A percentile compares a stretch with the other conserved stretches of the same genome.
Evolutionary conservation across 352 stramenopile genomes (phyloP).

Genomic region (Phytopythium montanum): DNA sequence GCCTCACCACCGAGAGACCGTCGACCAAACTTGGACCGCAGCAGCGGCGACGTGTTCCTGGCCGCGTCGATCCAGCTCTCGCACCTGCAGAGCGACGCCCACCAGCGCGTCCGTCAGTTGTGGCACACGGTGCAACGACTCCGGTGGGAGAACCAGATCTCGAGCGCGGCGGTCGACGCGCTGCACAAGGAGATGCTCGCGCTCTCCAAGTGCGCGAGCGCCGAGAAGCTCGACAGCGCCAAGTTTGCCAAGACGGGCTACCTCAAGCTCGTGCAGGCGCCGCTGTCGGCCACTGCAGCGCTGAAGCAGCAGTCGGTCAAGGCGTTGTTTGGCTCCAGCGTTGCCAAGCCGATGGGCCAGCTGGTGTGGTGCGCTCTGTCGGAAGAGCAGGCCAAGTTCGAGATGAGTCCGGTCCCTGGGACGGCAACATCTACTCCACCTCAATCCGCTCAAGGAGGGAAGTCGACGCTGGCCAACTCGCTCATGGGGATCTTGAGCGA

Average conservation of each 20-base stretch:
- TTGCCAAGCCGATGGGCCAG: constrained; percentile 15
- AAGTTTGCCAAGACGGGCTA: constrained; percentile 42
- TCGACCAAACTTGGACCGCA: neutral
- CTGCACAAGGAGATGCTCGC: constrained; percentile 51
- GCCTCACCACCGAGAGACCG: neutral
- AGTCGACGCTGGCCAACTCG: constrained; percentile 44
- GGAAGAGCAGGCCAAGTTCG: constrained; percentile 53
- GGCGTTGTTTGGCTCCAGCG: constrained; percentile 23
- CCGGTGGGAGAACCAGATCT: constrained; percentile 43
- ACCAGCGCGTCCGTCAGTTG: constrained; percentile 52
- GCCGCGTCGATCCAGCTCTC: constrained; percentile 62
- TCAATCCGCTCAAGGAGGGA: constrained; percentile 13
- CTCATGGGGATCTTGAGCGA: constrained; percentile 56
- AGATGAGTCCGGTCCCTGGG: constrained; percentile 32
- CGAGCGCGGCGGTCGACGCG: constrained; percentile 40
- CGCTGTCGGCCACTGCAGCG: constrained; percentile 15
- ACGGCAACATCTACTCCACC: neutral
- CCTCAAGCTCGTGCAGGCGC: constrained; percentile 46
- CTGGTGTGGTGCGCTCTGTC: constrained; percentile 51
- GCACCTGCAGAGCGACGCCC: constrained; percentile 56
- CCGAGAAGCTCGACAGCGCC: constrained; percentile 57
- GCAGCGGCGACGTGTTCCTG: constrained; percentile 37
- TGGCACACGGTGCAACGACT: constrained; percentile 62
- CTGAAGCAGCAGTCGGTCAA: constrained; percentile 16
- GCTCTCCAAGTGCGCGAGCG: constrained; percentile 51